Evolutionary conservation across 805 yeast genomes (phyloP), one percentile per base, ranked within the genome.

Genomic region (Torulaspora delbrueckii): DNA sequence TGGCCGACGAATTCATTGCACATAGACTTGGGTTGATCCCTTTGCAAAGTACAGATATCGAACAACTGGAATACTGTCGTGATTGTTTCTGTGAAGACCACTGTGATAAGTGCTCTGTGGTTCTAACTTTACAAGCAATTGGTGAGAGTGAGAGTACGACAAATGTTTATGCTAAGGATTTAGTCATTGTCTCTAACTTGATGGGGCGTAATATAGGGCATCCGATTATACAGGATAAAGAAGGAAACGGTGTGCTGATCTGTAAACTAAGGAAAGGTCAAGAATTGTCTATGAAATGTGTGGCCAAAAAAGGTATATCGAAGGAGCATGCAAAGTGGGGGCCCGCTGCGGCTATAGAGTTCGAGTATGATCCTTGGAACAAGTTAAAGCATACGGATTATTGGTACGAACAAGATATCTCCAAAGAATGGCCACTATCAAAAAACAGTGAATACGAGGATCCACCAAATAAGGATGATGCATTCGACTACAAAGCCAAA

Each of bases 271-370:
- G 96, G 65, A 86, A 85, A 63, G 91, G 89, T 59, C 99, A 93
- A 71, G 96, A 91, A 63, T 74, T 93, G 57, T 79, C 84, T 56
- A 71, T 93, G 49, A 82, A 84, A 55, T 93, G 99, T 69, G 84
- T 93, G 52, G 99, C 99, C 45, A 93, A 93, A 68, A 93, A 93
- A 72, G 99, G 98, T 36, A 89, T 89, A 48, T 86, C 96, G 40
- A 90, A 90, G 65, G 99, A 93, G 65, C 99, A 93, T 63, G 96
- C 99, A 40, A 93, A 93, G 63, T 93, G 99, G 99, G 83, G 93
- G 5, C 97, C 99, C 9, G 85, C 95, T 55, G 78, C 97, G 0
- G 98, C 98, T 18, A 78, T 91, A 45, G 97, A 95, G 14, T 91
- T 91, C 59, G 99, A 91, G 67, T 91, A 91, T 62, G 99, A 91